Base-by-base conservation (phyloP, 2,329 filamentous ascomycete genomes). In the Pseudocercospora macadamiae region DNA sequence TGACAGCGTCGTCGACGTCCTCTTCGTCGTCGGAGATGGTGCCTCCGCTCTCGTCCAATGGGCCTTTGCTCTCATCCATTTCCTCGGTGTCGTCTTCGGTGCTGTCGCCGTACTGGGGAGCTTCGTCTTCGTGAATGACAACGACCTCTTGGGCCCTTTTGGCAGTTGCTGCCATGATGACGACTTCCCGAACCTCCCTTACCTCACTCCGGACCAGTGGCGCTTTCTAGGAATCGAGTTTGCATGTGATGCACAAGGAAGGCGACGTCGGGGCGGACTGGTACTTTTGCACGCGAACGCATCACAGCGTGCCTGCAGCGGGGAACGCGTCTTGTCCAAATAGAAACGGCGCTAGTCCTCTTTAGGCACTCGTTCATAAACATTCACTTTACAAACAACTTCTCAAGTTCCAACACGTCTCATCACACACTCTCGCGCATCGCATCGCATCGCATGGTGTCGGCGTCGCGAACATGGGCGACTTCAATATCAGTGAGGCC, bases 401-500 rank as follows among this genome's bases (percentile, higher is more conserved):
- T 6, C 28, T 12, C 28, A 12, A 32, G 6, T 7, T 32, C 6
- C 28, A 32, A 6, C 6, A 32, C 28, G 12, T 12, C 28, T 32
- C 28, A 32, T 6, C 28, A 7, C 28, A 12, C 28, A 32, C 28
- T 32, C 28, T 32, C 28, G 28, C 28, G 28, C 28, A 6, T 12
- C 26, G 42, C 42, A 21, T 21, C 12, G 21, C 26, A 7, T 25
- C 42, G 60, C 55, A 54, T 54, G 57, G n/a, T n/a, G n/a, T n/a
- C n/a, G n/a, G n/a, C n/a, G 49, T 64, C 66, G 66, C 71, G 87
- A 89, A 82, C 71, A 89, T 89, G 80, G 82, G 83, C 68, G 84
- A 88, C 71, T 99, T 99, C 79, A 91, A 97, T 76, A 91, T 99
- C 77, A 96, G 97, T 75, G 89, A 96, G 80, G 91, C 92, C 66